Evolutionary conservation across 768 basidiomycete genomes (phyloP).

Genomic region (Podaxis pistillaris): DNA sequence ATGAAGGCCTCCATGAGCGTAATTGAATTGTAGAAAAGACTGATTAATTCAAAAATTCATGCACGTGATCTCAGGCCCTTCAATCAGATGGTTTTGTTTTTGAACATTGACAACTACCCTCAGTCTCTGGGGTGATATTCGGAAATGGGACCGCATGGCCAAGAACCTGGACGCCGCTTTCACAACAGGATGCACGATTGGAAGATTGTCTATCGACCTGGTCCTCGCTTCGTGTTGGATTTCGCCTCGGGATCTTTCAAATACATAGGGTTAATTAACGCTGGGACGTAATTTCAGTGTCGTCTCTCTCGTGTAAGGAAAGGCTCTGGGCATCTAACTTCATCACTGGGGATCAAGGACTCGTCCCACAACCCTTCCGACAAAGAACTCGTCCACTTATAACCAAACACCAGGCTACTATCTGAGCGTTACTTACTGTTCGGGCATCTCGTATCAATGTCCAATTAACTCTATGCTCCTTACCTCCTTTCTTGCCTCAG

Average conservation of each 20-base stretch:
- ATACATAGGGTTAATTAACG: neutral
- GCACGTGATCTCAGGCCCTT: neutral
- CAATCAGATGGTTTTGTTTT: neutral
- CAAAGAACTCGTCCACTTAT: neutral
- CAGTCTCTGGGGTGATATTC: neutral
- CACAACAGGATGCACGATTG: neutral
- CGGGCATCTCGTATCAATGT: constrained; percentile 5
- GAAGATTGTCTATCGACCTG: neutral
- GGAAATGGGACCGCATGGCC: neutral
- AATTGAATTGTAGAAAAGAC: neutral
- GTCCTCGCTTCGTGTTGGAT: neutral
- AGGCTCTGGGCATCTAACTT: neutral
- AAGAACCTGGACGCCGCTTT: neutral
- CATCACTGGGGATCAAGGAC: neutral
- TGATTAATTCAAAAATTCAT: neutral
- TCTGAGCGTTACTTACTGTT: neutral
- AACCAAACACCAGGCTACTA: neutral
- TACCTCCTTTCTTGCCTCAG: neutral
- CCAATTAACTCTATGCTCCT: neutral
- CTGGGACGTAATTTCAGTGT: constrained; percentile 1
- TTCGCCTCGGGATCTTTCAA: neutral
- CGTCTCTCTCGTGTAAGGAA: neutral
- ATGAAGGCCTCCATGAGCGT: constrained; percentile 32
- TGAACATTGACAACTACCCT: neutral
- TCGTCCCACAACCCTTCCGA: neutral